These are phyloP conservation scores for Neodidymelliopsis sp. DNA, from an alignment of 2,329 filamentous ascomycete species.

Conservation along the genomic window DNA sequence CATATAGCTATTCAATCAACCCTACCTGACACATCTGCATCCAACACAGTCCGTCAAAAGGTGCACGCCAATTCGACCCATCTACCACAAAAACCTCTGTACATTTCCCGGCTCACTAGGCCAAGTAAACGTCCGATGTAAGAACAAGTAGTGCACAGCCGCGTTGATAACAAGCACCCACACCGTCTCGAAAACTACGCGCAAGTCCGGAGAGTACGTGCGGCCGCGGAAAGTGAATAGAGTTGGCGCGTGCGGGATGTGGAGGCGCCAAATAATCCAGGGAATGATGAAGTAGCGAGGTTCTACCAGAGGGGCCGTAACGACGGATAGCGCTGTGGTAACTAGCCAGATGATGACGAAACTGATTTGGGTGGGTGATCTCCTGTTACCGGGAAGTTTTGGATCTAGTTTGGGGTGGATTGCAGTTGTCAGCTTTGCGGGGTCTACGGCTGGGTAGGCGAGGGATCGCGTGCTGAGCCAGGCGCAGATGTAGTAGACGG, in stretches of 20 bases:
- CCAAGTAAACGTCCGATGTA: slow-evolving; percentile 74
- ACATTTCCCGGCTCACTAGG: slow-evolving; percentile 63
- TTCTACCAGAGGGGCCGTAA: slow-evolving; percentile 92
- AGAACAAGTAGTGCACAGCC: slow-evolving; percentile 74
- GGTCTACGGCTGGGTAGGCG: slow-evolving; percentile 38
- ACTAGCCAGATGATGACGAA: slow-evolving; percentile 70
- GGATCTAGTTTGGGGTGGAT: slow-evolving; percentile 12
- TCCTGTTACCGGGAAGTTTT: slow-evolving; percentile 4
- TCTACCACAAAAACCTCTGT: slow-evolving; percentile 78
- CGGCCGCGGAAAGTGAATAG: slow-evolving; percentile 16
- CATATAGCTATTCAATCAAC: too few relatives aligned
- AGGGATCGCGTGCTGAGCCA: slow-evolving; percentile 74
- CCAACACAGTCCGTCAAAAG: too few relatives aligned
- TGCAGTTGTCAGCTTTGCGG: neutral
- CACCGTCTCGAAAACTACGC: slow-evolving; percentile 67
- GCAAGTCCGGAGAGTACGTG: slow-evolving; percentile 45
- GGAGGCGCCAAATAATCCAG: slow-evolving; percentile 90
- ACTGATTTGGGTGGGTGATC: slow-evolving; percentile 32
- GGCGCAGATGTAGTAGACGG: slow-evolving; percentile 73
- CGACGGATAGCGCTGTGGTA: slow-evolving; percentile 77
- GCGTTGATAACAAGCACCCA: slow-evolving; percentile 74
- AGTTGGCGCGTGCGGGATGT: slow-evolving; percentile 64
- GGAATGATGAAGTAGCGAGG: slow-evolving; percentile 95
- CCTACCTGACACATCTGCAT: too few relatives aligned
- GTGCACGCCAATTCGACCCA: too few relatives aligned